Percentiles rank a stretch among this genome's conserved stretches.
These are phyloP conservation scores for Meira nashicola DNA, from an alignment of 1,284 basidiomycete genomes.

Conservation along the genomic window DNA sequence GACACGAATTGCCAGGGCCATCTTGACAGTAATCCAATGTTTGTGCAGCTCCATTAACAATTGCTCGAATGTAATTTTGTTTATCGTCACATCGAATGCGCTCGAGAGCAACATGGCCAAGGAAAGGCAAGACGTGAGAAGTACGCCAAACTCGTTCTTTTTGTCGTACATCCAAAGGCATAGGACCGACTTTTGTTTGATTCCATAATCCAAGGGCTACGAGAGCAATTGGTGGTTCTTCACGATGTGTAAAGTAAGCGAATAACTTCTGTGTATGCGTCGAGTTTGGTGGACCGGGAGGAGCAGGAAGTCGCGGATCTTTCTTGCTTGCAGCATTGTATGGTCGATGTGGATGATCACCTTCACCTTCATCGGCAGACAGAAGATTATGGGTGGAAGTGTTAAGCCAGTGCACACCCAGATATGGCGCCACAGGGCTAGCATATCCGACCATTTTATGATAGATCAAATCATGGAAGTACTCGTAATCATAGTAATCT, in stretches of 20 bases:
- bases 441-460: slow-evolving; percentile 56
- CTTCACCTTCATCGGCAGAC: slow-evolving; percentile 9
- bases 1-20: slow-evolving; percentile 52
- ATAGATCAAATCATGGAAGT: slow-evolving; percentile 54
- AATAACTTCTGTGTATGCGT: slow-evolving; percentile 52
- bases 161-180: slow-evolving; percentile 48
- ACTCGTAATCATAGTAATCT: slow-evolving; percentile 48
- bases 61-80: slow-evolving; percentile 44
- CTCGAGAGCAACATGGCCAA: slow-evolving; percentile 56
- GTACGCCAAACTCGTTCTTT: slow-evolving; percentile 36
- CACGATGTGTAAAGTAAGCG: slow-evolving; percentile 56
- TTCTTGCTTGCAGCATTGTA: slow-evolving; percentile 4
- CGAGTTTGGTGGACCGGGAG: slow-evolving; percentile 24
- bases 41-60: slow-evolving; percentile 56
- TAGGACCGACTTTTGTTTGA: slow-evolving; percentile 28
- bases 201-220: slow-evolving; percentile 56
- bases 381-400: slow-evolving; percentile 51
- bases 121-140: slow-evolving; percentile 55
- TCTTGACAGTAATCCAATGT: slow-evolving; percentile 53
- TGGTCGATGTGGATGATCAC: slow-evolving; percentile 9
- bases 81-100: slow-evolving; percentile 44
- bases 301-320: slow-evolving; percentile 8
- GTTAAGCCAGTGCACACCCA: slow-evolving; percentile 55
- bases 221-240: slow-evolving; percentile 56
- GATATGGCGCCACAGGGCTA: slow-evolving; percentile 51